phyloP scores from a whole-genome alignment of 2,329 filamentous ascomycete genomes.

The Rosellinia necatrix region DNA sequence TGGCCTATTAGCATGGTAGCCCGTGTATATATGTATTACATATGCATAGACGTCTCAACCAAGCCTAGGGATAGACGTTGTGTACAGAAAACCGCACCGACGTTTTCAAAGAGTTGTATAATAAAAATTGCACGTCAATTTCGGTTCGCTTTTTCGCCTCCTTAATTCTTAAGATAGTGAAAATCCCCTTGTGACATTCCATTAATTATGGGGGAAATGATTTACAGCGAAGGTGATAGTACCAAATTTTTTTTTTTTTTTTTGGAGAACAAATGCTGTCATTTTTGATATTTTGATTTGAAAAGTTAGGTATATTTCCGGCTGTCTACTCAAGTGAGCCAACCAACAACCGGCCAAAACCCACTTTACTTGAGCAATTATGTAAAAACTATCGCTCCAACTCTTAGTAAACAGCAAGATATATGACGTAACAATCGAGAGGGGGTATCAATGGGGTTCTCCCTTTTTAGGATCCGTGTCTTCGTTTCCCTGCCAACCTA shows the following conservation, averaged over 20 bases:
- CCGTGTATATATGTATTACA: slow-evolving; percentile 18
- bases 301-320: too few relatives aligned
- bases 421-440: neutral
- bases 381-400: neutral
- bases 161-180: neutral
- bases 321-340: too few relatives aligned
- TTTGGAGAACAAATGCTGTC: too few relatives aligned
- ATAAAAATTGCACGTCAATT: slow-evolving; percentile 16
- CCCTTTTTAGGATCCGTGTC: neutral
- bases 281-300: too few relatives aligned
- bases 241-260: too few relatives aligned
- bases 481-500: neutral
- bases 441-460: slow-evolving; percentile 19
- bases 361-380: too few relatives aligned
- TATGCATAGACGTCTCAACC: slow-evolving; percentile 6
- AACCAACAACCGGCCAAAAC: too few relatives aligned
- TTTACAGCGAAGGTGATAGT: too few relatives aligned
- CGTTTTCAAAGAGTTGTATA: slow-evolving; percentile 3
- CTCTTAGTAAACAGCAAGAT: slow-evolving; percentile 4
- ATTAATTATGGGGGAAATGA: too few relatives aligned
- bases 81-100: neutral
- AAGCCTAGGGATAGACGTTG: neutral
- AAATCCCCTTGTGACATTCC: neutral
- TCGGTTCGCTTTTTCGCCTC: neutral
- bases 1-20: neutral